Base-by-base conservation (phyloP, 441 rosid genomes). In the Brassica hybrid region DNA sequence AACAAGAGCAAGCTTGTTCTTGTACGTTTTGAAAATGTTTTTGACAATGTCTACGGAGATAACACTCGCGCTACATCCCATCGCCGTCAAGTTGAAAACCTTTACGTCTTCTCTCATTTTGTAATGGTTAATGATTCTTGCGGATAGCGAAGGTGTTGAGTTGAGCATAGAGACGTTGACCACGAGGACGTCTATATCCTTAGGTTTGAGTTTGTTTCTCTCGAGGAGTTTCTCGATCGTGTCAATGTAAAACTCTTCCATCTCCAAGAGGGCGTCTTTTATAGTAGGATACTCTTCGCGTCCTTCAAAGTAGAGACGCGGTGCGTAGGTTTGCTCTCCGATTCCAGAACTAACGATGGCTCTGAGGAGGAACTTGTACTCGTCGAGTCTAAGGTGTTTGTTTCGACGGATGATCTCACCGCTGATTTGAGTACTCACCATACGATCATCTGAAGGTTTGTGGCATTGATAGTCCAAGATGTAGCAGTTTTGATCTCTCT, bases 251-350 rank as follows among this genome's bases (percentile, higher is more conserved):
- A 90, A 73, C 50, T 83, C 97, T 45, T 90, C 92, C 70, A 88
- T 76, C 82, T 91, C 97, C 1, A 43, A 64, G 60, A 80, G 13
- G 4, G 82, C 84, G 38, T 87, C 94, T 1, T 56, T 12, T 1
- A 85, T 59, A 6, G 88, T 81, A 18, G 91, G 82, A 43, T 27
- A 30, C 38, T 80, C 86, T 79, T 88, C 94, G 45, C 86, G 80
- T 10, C 92, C 94, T 6, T 70, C 82, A 0, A 90, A 34, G 71
- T 86, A 74, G 14, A 74, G 69, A 74, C 65, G 79, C 0, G 97
- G 94, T 11, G 83, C 88, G 60, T 86, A 91, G 12, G 92, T 85
- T 61, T 86, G 84, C 67, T 91, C 92, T 4, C 94, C 93, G n/a
- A 91, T 82, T 9, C 97, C 97, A 0, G 94, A 84, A 66, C 81